A percentile compares a stretch with the other conserved stretches of the same genome.
These are phyloP conservation scores for Metschnikowia cubensis DNA, from an alignment of 805 yeast genomes.

Conservation along the genomic window DNA sequence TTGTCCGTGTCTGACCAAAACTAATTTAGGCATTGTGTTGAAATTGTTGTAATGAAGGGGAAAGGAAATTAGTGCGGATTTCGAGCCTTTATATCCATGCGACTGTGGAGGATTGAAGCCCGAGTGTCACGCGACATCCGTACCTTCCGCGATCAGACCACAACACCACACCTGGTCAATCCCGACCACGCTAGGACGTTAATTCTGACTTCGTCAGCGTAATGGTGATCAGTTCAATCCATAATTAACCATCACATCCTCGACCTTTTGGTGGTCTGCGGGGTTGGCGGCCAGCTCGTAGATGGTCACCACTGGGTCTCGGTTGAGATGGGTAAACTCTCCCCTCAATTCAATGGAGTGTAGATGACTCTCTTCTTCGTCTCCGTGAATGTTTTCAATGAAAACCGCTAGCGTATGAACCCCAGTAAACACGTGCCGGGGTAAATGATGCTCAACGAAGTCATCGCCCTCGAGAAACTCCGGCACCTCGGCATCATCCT, in stretches of 20 bases:
- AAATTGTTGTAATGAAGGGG: background rate
- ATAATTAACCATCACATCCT: conserved; percentile 9
- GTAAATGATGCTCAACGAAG: conserved; percentile 79
- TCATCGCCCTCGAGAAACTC: conserved; percentile 31
- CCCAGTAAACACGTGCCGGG: conserved; percentile 70
- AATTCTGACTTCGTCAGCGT: background rate
- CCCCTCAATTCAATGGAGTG: conserved; percentile 82
- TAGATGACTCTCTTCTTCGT: conserved; percentile 50
- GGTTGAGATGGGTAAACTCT: conserved; percentile 49
- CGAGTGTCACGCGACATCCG: conserved; percentile 11
- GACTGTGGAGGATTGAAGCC: conserved; percentile 20
- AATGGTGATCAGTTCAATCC: background rate
- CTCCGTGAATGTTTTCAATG: conserved; percentile 50
- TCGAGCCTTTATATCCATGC: background rate
- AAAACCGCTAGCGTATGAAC: conserved; percentile 65
- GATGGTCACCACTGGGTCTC: conserved; percentile 69
- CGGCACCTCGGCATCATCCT: conserved; percentile 34
- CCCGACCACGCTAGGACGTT: background rate
- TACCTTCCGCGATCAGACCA: conserved; percentile 8
- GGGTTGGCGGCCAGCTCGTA: conserved; percentile 95
- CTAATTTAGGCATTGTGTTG: conserved; percentile 55
- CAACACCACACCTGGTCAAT: background rate
- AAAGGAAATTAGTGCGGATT: conserved; percentile 2
- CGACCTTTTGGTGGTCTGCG: conserved; percentile 60
- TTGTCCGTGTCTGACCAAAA: conserved; percentile 98